These are phyloP conservation scores for Alternaria consortialis DNA, from an alignment of 2,329 filamentous ascomycete species.

Conservation along the genomic window DNA sequence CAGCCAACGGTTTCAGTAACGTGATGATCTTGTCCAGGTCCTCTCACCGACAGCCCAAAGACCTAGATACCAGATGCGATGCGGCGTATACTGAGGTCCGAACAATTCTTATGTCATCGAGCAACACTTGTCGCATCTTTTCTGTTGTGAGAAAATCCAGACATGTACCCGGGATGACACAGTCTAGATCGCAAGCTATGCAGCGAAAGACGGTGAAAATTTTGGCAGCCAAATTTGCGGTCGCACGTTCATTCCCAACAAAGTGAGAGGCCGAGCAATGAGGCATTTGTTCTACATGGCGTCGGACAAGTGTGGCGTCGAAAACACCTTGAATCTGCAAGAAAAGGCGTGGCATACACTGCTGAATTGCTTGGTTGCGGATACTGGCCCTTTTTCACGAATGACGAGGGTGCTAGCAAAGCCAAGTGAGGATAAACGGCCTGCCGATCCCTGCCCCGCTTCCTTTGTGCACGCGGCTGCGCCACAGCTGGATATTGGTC, in stretches of 20 bases:
- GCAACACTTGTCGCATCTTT: not conserved
- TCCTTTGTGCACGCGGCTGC: conserved; percentile 33
- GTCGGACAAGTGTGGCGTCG: not conserved
- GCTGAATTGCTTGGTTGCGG: conserved; percentile 21
- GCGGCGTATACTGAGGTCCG: not conserved
- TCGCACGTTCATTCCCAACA: conserved; percentile 1
- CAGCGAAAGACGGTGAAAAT: conserved; percentile 2
- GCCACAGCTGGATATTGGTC: conserved; percentile 34
- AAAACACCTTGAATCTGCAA: conserved; percentile 2
- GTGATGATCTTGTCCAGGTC: not conserved
- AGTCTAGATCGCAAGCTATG: not conserved
- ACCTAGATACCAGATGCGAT: not conserved
- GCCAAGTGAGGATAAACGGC: conserved; percentile 15
- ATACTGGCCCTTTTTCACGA: conserved; percentile 17
- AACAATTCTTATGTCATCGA: not conserved
- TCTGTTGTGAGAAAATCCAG: not conserved
- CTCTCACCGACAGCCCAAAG: not conserved
- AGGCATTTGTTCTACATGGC: conserved; percentile 3
- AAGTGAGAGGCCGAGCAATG: not conserved
- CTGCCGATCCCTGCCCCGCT: conserved; percentile 36
- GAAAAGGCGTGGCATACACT: conserved; percentile 15
- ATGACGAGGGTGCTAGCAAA: conserved; percentile 23
- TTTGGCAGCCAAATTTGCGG: conserved; percentile 2
- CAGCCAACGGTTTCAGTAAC: not conserved
- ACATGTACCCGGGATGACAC: not conserved